Conservation (phyloP, 306 rosid genomes). For the Gynostemma pentaphyllum region DNA sequence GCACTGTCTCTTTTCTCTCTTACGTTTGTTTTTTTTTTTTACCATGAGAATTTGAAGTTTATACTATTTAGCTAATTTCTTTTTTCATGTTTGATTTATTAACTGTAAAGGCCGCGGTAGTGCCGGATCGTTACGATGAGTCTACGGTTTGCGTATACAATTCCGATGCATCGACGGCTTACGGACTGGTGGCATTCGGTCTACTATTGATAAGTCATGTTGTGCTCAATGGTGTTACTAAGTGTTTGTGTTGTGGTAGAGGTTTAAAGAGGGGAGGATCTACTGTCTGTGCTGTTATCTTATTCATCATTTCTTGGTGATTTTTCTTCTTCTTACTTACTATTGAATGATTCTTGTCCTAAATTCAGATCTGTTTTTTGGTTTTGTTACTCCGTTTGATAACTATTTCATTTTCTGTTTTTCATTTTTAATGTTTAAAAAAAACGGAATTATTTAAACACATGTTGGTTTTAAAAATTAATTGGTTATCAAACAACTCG, state of each 20-base stretch:
- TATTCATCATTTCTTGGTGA: constrained; percentile 75
- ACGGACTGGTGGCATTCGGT: constrained; percentile 62
- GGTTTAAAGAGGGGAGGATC: constrained; percentile 58
- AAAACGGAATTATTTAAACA: no score
- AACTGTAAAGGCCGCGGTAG: constrained; percentile 38
- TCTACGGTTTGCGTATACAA: constrained; percentile 47
- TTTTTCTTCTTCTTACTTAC: neutral
- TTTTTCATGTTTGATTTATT: neutral
- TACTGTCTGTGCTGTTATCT: constrained; percentile 49
- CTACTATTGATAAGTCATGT: constrained; percentile 58
- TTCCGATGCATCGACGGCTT: constrained; percentile 79
- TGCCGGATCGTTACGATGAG: constrained; percentile 67
- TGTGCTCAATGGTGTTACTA: constrained; percentile 54
- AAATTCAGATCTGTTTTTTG: no score
- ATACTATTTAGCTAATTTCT: neutral
- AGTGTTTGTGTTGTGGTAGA: constrained; percentile 85
- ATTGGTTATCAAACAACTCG: no score
- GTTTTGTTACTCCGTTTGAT: no score
- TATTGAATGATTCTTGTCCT: no score
- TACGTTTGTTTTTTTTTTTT: no score
- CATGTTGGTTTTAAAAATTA: no score
- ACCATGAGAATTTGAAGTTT: neutral
- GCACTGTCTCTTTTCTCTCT: constrained; percentile 25
- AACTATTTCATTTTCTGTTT: no score
- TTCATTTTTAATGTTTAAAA: no score